Percentiles rank a stretch among this genome's conserved stretches.
These are phyloP conservation scores for Begonia masoniana DNA, from an alignment of 306 rosid genomes.

Conservation along the genomic window DNA sequence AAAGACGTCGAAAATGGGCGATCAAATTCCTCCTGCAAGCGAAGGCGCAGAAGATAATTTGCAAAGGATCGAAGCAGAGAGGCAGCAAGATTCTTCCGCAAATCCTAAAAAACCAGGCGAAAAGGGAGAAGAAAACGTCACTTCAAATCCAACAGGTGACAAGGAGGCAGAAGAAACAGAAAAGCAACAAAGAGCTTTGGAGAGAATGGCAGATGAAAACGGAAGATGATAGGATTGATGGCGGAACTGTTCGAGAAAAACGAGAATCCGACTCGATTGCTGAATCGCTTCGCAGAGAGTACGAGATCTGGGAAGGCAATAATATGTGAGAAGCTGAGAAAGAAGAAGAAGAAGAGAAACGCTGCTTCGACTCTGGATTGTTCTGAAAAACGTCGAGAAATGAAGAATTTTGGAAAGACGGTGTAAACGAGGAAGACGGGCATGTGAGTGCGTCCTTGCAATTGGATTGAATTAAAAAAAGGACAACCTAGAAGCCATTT, in stretches of 20 bases:
- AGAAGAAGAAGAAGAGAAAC: conserved; percentile 22
- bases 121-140: neutral
- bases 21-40: too few species aligned
- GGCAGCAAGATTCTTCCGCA: conserved; percentile 6
- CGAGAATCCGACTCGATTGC: conserved; percentile 31
- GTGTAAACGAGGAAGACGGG: too few species aligned
- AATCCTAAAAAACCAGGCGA: conserved; percentile 1
- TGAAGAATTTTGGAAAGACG: conserved; percentile 4
- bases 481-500: too few species aligned
- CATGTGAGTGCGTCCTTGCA: too few species aligned
- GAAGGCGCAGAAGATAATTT: conserved; percentile 13
- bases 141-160: neutral
- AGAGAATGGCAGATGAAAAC: conserved; percentile 19
- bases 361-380: conserved; percentile 3
- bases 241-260: conserved; percentile 31
- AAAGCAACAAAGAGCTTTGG: conserved; percentile 21
- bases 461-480: too few species aligned
- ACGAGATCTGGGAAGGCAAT: conserved; percentile 40
- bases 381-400: conserved; percentile 1
- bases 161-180: neutral
- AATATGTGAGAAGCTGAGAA: conserved; percentile 32
- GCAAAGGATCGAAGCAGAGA: conserved; percentile 9
- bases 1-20: too few species aligned
- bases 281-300: conserved; percentile 46
- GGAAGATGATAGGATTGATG: conserved; percentile 52